Evolutionary conservation across 306 rosid genomes (phyloP).

Genomic region (Begonia fuchsioides): DNA sequence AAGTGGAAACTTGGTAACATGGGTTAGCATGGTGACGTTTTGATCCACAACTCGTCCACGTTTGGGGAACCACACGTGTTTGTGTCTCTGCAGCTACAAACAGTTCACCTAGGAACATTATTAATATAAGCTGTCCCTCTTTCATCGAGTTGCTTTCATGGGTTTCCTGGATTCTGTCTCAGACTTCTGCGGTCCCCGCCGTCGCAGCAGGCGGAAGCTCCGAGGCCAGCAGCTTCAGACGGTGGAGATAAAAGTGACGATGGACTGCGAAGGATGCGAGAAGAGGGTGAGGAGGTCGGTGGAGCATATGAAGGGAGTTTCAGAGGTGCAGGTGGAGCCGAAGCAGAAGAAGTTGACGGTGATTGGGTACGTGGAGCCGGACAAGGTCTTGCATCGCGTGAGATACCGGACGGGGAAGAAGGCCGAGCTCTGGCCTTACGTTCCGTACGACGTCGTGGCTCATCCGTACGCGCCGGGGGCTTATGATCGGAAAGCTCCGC

Average conservation of each 20-base stretch:
- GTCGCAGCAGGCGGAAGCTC: no score
- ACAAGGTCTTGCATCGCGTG: conserved; percentile 25
- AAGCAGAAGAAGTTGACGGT: conserved; percentile 36
- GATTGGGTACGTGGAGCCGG: conserved; percentile 26
- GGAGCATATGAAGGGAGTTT: conserved; percentile 35
- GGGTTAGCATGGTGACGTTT: no score
- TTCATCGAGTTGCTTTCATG: no score
- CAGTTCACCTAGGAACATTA: no score
- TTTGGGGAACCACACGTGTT: no score
- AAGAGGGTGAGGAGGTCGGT: conserved; percentile 31
- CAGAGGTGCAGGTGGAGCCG: conserved; percentile 24
- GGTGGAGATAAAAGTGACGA: conserved; percentile 45
- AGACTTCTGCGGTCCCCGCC: no score
- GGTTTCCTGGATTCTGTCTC: no score
- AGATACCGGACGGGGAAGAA: conserved; percentile 36
- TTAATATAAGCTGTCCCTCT: no score
- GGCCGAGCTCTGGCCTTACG: conserved; percentile 40
- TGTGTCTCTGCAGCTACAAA: no score
- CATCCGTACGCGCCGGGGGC: conserved; percentile 34
- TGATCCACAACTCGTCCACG: no score
- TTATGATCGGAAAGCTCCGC: conserved; percentile 40
- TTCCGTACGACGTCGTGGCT: conserved; percentile 28
- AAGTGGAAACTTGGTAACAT: no score
- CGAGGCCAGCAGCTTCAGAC: neutral
- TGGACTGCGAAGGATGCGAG: conserved; percentile 41